phyloP scores from a whole-genome alignment of 1,284 basidiomycete genomes.

The Ustilago bromivora region DNA sequence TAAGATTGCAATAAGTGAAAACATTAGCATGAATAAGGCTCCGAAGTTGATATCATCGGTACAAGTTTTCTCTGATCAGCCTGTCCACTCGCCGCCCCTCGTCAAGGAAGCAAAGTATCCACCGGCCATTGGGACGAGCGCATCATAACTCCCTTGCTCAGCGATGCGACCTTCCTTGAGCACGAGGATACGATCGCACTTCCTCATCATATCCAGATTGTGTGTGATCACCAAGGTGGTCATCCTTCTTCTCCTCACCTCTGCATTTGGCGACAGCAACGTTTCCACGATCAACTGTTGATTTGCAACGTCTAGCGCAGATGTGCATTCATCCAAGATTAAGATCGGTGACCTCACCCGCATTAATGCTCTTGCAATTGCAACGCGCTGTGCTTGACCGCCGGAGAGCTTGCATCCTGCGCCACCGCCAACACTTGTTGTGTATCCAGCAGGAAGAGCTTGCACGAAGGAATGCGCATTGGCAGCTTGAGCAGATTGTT shows the following conservation, averaged over 20 bases:
- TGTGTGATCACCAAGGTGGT: constrained; percentile 95
- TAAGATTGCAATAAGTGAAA: not conserved
- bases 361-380: constrained; percentile 90
- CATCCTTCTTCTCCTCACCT: constrained; percentile 60
- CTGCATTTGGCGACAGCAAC: constrained; percentile 71
- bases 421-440: constrained; percentile 88
- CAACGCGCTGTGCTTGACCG: constrained; percentile 91
- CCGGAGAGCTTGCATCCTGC: constrained; percentile 84
- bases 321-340: constrained; percentile 93
- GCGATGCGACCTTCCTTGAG: constrained; percentile 81
- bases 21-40: not conserved
- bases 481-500: constrained; percentile 79
- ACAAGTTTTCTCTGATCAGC: constrained; percentile 4
- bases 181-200: constrained; percentile 89
- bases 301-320: constrained; percentile 78
- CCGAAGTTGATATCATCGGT: not conserved
- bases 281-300: constrained; percentile 77
- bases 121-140: constrained; percentile 76
- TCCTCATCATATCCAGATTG: constrained; percentile 88
- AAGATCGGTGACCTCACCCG: constrained; percentile 78
- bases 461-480: constrained; percentile 88
- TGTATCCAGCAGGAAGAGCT: constrained; percentile 83
- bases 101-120: constrained; percentile 86
- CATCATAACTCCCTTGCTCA: constrained; percentile 82
- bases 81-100: constrained; percentile 85